Percentiles rank a stretch among this genome's conserved stretches.
phyloP scores from a whole-genome alignment of 345 rosid genomes.

The Trapa incisa region DNA sequence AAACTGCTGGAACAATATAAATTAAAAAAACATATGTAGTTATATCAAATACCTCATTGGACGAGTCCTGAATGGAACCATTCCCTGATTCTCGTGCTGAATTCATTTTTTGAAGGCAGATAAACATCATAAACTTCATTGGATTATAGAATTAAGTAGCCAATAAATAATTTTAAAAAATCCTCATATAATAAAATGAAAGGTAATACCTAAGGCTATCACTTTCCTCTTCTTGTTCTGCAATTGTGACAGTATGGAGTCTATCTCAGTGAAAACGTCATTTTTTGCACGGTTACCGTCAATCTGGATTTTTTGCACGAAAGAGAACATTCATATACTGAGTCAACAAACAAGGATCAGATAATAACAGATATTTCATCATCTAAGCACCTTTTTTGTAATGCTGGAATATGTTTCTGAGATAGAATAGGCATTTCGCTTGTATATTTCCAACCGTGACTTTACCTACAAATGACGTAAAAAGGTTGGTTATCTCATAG shows the following conservation, averaged over 20 bases:
- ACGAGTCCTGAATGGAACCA: conserved; percentile 26
- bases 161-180: neutral
- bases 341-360: neutral
- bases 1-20: neutral
- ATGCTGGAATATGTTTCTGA: conserved; percentile 46
- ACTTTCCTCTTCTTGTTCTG: conserved; percentile 25
- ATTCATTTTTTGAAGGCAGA: conserved; percentile 19
- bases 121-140: neutral
- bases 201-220: conserved; percentile 20
- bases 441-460: conserved; percentile 68
- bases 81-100: conserved; percentile 6
- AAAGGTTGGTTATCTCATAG: conserved; percentile 5
- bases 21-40: neutral
- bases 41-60: conserved; percentile 26
- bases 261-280: conserved; percentile 46
- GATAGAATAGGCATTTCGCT: conserved; percentile 58
- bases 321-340: neutral
- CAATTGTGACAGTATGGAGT: conserved; percentile 46
- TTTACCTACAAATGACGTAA: conserved; percentile 35
- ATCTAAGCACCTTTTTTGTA: conserved; percentile 41
- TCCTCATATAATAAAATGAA: neutral
- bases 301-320: conserved; percentile 30
- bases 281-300: conserved; percentile 72
- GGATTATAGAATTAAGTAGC: neutral
- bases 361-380: neutral